Base-by-base conservation (phyloP, 2,329 filamentous ascomycete species). In the Pseudogymnoascus sp. region DNA sequence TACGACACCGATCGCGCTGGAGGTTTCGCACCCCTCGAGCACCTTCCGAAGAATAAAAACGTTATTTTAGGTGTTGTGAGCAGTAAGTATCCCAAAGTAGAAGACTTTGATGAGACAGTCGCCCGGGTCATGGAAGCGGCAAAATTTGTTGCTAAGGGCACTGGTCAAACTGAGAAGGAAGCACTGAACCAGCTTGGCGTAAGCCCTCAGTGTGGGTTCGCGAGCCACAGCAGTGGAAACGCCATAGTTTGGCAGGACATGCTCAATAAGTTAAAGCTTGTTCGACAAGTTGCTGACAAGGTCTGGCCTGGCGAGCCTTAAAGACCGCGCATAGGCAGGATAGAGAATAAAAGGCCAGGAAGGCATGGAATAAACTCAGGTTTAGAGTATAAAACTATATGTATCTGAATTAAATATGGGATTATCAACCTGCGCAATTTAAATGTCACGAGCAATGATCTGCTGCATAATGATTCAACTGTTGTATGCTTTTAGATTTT, bases 131-230 rank as follows among this genome's bases (percentile, higher is more conserved):
- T 79, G 64, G 76, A 78, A 64, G 85, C 85, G 0, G 88, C 87
- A 2, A 82, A 87, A 58, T 86, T 84, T 71, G 81, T 91, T 25
- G 87, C 87, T 0, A 79, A 87, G 73, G 88, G 88, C 0, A 84
- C 79, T 60, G 81, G 81, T 8, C 78, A 88, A 74, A 82, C 77
- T 2, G 77, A 78, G 50, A 81, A 89, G 70, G 82, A 90, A 71
- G 87, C 87, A 0, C 76, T 92, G 11, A 80, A 87, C 73, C 82
- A 86, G 66, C 75, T 91, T 57, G 80, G 80, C 60, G 80, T 90
- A 16, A 88, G 84, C 69, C 87, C 88, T 0, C 87, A 90, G 75
- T 89, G 86, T 70, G 86, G 86, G 5, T 89, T 89, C 72, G 89
- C 87, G 35, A 89, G 85, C 35, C 88, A 92, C 70, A 61, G 59